Conservation (phyloP, 768 basidiomycete species). For the Leccinum rimulosum region DNA sequence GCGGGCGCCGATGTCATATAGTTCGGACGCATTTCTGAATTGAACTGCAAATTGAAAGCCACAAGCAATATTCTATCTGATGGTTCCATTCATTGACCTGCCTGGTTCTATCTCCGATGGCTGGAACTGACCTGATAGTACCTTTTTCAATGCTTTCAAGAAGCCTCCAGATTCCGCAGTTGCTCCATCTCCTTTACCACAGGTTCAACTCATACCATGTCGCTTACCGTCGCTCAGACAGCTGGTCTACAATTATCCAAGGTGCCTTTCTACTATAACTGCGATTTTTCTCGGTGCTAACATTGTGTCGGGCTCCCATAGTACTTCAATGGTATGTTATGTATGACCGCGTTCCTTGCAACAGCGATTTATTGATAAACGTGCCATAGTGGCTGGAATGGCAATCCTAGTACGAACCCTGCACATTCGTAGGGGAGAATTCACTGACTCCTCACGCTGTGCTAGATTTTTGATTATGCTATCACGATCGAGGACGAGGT, state of each 20-base stretch:
- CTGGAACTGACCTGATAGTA: too few relatives aligned
- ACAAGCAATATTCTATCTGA: too few relatives aligned
- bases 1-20: too few relatives aligned
- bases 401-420: not conserved
- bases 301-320: not conserved
- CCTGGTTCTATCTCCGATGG: too few relatives aligned
- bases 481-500: not conserved
- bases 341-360: not conserved
- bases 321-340: not conserved
- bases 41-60: too few relatives aligned
- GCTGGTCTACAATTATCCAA: not conserved
- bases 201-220: not conserved
- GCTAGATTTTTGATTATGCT: not conserved
- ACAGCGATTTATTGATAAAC: not conserved
- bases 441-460: not conserved
- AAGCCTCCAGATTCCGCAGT: too few relatives aligned
- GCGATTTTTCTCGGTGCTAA: not conserved
- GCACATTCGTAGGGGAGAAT: not conserved
- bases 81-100: too few relatives aligned
- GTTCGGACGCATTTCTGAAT: too few relatives aligned
- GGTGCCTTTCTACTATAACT: not conserved
- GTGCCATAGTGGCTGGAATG: not conserved
- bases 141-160: too few relatives aligned
- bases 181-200: too few relatives aligned
- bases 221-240: not conserved